Percentiles rank a stretch among this genome's conserved stretches.
Evolutionary conservation across 139 green algal species (phyloP).

Genomic region (Haematococcus sp.): DNA sequence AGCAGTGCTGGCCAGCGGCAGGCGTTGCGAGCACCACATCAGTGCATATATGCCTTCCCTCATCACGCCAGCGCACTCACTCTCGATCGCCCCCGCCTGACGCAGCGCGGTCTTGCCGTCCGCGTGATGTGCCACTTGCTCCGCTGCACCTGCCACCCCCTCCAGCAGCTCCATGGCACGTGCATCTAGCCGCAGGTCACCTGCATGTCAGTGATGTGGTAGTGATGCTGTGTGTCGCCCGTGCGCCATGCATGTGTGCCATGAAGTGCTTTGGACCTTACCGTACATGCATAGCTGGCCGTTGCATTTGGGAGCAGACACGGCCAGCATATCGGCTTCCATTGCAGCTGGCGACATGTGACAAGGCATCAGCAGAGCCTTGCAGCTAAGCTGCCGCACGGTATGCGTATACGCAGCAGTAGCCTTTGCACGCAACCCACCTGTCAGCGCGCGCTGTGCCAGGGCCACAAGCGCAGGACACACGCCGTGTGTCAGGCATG

Average conservation of each 20-base stretch:
- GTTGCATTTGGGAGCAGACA: no score
- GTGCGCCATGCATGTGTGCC: not conserved
- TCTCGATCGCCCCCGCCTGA: constrained; percentile 28
- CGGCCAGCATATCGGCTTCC: no score
- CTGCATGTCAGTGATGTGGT: not conserved
- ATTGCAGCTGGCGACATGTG: not conserved
- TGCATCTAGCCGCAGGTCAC: constrained; percentile 29
- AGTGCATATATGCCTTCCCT: no score
- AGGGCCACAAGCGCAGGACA: constrained; percentile 25
- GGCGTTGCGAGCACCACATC: no score
- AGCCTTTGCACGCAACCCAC: not conserved
- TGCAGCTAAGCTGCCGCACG: no score
- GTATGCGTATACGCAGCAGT: no score
- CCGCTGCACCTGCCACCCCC: constrained; percentile 17
- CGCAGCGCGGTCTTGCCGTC: constrained; percentile 34
- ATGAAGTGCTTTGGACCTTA: no score
- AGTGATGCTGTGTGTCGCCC: not conserved
- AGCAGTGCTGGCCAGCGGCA: no score
- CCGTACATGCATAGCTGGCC: no score
- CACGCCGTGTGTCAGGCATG: constrained; percentile 26
- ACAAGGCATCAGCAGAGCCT: not conserved
- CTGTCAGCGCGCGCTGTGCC: constrained; percentile 9
- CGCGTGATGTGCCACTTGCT: constrained; percentile 33
- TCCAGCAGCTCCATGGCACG: constrained; percentile 14
- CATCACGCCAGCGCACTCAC: not conserved